Base-by-base conservation (phyloP, 2,329 filamentous ascomycete species). In the Pyrenophora seminiperda region DNA sequence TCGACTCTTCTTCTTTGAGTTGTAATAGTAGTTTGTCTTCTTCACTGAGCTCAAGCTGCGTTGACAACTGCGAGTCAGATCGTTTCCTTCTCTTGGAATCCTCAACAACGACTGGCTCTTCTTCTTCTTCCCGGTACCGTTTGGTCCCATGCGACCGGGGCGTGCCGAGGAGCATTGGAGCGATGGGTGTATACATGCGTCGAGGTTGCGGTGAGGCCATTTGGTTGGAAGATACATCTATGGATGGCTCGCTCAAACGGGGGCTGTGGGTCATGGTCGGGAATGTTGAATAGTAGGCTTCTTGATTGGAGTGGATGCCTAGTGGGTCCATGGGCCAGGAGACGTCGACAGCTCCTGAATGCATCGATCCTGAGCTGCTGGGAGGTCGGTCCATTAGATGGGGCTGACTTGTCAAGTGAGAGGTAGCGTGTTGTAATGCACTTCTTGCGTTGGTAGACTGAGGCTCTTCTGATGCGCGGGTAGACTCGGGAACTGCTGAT, bases 1-100 rank as follows among this genome's bases (percentile, higher is more conserved):
- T 74, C 24, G 69, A 73, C 47, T 81, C 78, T 40, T 80, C 77
- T 50, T 81, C 78, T 49, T 81, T 81, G 38, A 82, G 72, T 50
- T 75, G 72, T 13, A 81, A 67, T 7, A 82, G 74, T 15, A 81
- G 65, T 36, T 73, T 72, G 50, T 82, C 79, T 61, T 81, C 79
- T 32, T 81, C 79, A 50, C 72, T 76, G 5, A 81, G 65, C 47
- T 79, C 77, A 7, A 72, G 66, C 10, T 70, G 68, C 7, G 47
- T 53, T 4, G 67, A 67, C 3, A 54, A 62, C 41, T 62, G 67
- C 1, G 68, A 71, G 31, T 70, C 67, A 15, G 75, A 77, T 22
- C 75, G 69, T 54, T 75, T 76, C 31, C 75, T 67, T 41, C 75
- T 73, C 45, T 78, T 78, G 2, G 57, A 51, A 10, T 58, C 62